Base-by-base conservation (phyloP, 2,329 filamentous ascomycete genomes). In the Aspergillus fischeri region DNA sequence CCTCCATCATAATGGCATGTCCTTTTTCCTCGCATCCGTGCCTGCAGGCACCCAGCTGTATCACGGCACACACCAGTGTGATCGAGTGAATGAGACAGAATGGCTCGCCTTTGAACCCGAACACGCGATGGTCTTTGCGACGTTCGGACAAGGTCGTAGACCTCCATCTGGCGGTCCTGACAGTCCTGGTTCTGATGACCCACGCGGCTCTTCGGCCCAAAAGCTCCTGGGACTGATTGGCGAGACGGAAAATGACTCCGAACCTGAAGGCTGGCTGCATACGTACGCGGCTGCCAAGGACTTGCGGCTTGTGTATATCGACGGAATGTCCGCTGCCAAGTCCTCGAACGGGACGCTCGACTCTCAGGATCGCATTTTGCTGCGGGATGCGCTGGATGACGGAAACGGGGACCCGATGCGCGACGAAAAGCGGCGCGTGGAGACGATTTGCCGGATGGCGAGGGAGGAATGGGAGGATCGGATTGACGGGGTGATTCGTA, bases 31-130 rank as follows among this genome's bases (percentile, higher is more conserved):
- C 0, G 87, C 83, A 1, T 81, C 80, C 0, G 80, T 92, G 0
- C 87, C 88, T 0, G 75, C 77, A 20, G 87, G 85, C 3, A 87
- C 85, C 0, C 74, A 86, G 38, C 71, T 91, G 9, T 90, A 91
- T 65, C 89, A 92, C 67, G 89, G 89, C 11, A 80, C 79, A 0
- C 63, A 62, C 8, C 69, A 66, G 0, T 63, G 75, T 0, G 70
- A 80, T 1, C 75, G 78, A 0, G 79, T 89, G 0, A 70, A 73
- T 2, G 81, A 78, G 0, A 81, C 79, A 3, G 86, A 91, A 65
- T 91, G 89, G 88, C 77, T 92, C 1, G 89, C 89, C 0, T 92
- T 91, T 66, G 89, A 92, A 69, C 81, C 87, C 3, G 88, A 92
- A 64, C 89, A 92, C 71, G 86, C 88, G 0, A 78, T 88, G 62